Percentiles rank a stretch among this genome's conserved stretches.
Evolutionary conservation across 1,284 basidiomycete genomes (phyloP).

Genomic region (Sporisorium graminicola): DNA sequence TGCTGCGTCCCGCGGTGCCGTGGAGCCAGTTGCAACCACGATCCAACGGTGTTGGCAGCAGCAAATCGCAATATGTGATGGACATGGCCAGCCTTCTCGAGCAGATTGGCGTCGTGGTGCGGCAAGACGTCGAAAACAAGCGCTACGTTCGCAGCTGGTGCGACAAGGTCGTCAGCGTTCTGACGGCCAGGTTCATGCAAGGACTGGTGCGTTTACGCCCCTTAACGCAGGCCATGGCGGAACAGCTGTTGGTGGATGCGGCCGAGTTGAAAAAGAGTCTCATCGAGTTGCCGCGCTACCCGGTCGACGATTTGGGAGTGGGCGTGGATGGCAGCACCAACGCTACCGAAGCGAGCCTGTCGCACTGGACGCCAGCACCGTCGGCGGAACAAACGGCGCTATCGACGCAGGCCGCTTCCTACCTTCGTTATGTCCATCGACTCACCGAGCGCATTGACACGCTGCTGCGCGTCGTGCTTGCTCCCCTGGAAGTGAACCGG

Average conservation of each 20-base stretch:
- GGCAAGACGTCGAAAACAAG: constrained; percentile 68
- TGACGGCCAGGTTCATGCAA: constrained; percentile 52
- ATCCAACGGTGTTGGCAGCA: not conserved
- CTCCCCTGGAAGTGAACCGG: constrained; percentile 24
- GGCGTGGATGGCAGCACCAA: constrained; percentile 19
- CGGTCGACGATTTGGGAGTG: constrained; percentile 40
- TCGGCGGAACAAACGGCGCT: constrained; percentile 43
- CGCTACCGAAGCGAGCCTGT: constrained; percentile 27
- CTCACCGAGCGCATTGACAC: constrained; percentile 51
- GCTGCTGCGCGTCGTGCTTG: constrained; percentile 54
- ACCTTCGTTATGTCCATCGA: constrained; percentile 59
- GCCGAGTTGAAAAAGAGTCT: constrained; percentile 51
- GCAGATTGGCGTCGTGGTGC: constrained; percentile 62
- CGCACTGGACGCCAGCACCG: constrained; percentile 34
- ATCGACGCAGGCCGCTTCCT: constrained; percentile 42
- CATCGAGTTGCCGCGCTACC: constrained; percentile 61
- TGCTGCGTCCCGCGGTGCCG: constrained; percentile 58
- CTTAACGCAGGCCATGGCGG: constrained; percentile 42
- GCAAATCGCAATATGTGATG: constrained; percentile 59
- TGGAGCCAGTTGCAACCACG: constrained; percentile 54
- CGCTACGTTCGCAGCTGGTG: constrained; percentile 66
- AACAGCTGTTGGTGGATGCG: constrained; percentile 60
- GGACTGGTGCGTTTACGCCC: constrained; percentile 61
- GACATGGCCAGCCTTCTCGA: constrained; percentile 62
- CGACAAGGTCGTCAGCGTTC: constrained; percentile 60